These are phyloP conservation scores for Mycena epipterygia DNA, from an alignment of 768 basidiomycete species.

Conservation along the genomic window DNA sequence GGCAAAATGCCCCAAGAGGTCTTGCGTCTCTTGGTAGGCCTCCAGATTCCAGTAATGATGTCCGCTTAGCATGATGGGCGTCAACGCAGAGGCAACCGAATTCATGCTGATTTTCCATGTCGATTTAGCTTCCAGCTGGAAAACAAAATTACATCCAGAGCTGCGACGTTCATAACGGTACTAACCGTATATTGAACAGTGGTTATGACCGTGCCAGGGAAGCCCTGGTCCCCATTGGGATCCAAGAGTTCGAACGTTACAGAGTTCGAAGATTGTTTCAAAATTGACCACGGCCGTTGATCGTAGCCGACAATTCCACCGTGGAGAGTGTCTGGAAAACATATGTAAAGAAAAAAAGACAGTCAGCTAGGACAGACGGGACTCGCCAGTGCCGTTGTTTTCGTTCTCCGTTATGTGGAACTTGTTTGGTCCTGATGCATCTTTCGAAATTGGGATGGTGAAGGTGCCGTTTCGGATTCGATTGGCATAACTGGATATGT, in stretches of 20 bases:
- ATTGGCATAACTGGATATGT: constrained; percentile 54
- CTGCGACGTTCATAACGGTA: background rate
- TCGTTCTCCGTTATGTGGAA: constrained; percentile 56
- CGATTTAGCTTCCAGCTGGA: constrained; percentile 50
- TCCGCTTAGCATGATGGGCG: constrained; percentile 60
- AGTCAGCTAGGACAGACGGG: background rate
- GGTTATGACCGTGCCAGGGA: constrained; percentile 59
- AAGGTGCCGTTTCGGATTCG: constrained; percentile 59
- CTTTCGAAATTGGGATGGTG: constrained; percentile 57
- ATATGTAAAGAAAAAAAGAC: background rate
- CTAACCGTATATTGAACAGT: constrained; percentile 38
- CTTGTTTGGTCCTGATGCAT: constrained; percentile 53
- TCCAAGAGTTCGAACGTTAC: constrained; percentile 60
- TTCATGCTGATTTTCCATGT: constrained; percentile 56
- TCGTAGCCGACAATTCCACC: constrained; percentile 63
- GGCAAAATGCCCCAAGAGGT: constrained; percentile 51
- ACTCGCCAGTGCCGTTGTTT: constrained; percentile 46
- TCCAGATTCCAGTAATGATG: constrained; percentile 63
- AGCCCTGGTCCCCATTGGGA: constrained; percentile 59
- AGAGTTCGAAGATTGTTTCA: constrained; percentile 47
- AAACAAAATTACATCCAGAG: constrained; percentile 32
- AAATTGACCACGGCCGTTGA: constrained; percentile 56
- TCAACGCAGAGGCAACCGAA: constrained; percentile 51
- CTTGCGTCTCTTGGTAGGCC: constrained; percentile 57
- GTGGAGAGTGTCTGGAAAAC: constrained; percentile 57